These are phyloP conservation scores for Ilex aquifolium DNA, from an alignment of 257 asterid species.

Conservation along the genomic window DNA sequence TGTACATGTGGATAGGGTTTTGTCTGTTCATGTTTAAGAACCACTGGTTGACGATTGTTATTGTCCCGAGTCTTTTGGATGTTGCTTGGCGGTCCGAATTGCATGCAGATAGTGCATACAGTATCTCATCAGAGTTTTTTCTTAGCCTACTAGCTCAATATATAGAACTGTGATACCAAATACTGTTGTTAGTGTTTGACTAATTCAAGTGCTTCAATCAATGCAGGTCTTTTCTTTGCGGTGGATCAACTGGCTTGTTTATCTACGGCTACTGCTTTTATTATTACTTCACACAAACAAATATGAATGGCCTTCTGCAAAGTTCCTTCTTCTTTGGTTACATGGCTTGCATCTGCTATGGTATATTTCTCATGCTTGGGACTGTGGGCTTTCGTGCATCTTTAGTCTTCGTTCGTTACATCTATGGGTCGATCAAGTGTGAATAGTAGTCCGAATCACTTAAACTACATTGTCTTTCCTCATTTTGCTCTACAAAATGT, in stretches of 20 bases:
- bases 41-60: too few relatives aligned
- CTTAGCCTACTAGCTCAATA: too few relatives aligned
- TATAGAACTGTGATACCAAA: too few relatives aligned
- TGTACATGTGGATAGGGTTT: too few relatives aligned
- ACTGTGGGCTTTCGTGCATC: constrained; percentile 20
- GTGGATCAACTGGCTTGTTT: constrained; percentile 23
- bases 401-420: constrained; percentile 18
- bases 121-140: too few relatives aligned
- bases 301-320: constrained; percentile 25
- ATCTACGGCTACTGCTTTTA: constrained; percentile 19
- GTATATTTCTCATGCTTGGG: constrained; percentile 30
- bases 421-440: constrained; percentile 21
- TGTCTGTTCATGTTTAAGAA: too few relatives aligned
- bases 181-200: neutral
- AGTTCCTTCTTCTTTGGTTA: constrained; percentile 32
- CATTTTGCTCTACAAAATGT: neutral
- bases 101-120: too few relatives aligned
- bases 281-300: constrained; percentile 15
- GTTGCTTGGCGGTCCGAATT: too few relatives aligned
- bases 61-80: too few relatives aligned
- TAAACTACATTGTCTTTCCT: neutral
- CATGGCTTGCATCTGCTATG: constrained; percentile 28
- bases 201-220: neutral
- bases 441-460: constrained; percentile 11
- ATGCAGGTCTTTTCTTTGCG: constrained; percentile 25